A percentile compares a stretch with the other conserved stretches of the same genome.
phyloP scores from a whole-genome alignment of 2,329 filamentous ascomycete species.

The Passalora sequoiae region DNA sequence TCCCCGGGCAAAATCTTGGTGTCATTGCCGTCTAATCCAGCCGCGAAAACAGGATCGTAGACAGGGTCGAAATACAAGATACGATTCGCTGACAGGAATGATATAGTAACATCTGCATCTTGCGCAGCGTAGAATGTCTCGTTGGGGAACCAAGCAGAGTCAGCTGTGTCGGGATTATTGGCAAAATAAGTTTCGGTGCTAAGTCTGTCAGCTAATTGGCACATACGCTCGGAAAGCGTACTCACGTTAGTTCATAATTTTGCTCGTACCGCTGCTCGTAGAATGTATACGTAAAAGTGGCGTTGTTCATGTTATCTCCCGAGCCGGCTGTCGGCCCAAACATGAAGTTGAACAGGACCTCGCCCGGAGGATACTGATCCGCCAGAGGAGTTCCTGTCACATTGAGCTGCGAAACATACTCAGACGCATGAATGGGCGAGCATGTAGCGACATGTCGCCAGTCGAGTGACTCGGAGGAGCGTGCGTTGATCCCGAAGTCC shows the following conservation, averaged over 20 bases:
- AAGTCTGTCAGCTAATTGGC: too few species aligned
- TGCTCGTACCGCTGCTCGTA: neutral
- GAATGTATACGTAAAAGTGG: neutral
- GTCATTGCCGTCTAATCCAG: neutral
- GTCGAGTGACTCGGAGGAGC: neutral
- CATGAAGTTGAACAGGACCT: neutral
- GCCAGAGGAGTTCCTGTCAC: conserved; percentile 1
- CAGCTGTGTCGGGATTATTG: too few species aligned
- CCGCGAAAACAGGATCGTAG: conserved; percentile 4
- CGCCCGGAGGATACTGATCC: neutral
- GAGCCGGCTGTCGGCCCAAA: neutral
- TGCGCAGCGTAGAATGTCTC: neutral
- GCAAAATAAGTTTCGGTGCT: too few species aligned
- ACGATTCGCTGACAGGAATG: neutral
- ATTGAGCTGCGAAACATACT: neutral
- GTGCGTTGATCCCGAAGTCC: conserved; percentile 1
- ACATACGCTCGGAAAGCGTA: too few species aligned
- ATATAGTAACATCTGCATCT: conserved; percentile 2
- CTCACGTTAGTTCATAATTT: neutral
- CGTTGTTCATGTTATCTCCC: neutral
- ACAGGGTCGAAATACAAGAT: conserved; percentile 1
- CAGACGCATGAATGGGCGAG: neutral
- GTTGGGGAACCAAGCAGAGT: neutral
- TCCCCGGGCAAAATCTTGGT: neutral
- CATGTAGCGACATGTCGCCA: neutral